These are phyloP conservation scores for Scorias spongiosa DNA, from an alignment of 2,329 filamentous ascomycete species.

Conservation along the genomic window DNA sequence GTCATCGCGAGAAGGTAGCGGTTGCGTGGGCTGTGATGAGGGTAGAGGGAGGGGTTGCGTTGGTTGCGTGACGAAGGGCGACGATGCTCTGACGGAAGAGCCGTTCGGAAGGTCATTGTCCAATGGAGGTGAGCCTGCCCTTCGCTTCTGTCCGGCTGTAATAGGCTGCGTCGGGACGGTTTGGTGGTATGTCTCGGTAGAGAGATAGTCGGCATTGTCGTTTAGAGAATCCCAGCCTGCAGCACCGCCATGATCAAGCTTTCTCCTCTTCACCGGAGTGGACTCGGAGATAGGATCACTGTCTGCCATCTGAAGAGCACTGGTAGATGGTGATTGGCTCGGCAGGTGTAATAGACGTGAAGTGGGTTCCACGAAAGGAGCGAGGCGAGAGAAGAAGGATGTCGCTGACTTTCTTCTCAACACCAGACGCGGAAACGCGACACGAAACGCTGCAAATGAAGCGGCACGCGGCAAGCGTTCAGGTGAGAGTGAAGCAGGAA, in stretches of 20 bases:
- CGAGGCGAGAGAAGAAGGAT: too few species aligned
- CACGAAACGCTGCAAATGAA: background rate
- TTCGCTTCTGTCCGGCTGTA: slow-evolving; percentile 9
- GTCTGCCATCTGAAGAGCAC: slow-evolving; percentile 12
- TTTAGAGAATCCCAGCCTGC: slow-evolving; percentile 22
- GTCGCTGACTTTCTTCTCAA: too few species aligned
- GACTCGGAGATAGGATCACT: slow-evolving; percentile 19
- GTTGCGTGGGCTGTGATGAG: slow-evolving; percentile 46
- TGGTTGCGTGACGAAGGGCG: slow-evolving; percentile 36
- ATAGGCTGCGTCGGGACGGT: slow-evolving; percentile 35
- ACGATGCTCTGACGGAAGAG: slow-evolving; percentile 1
- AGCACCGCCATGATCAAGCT: slow-evolving; percentile 7
- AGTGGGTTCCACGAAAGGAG: too few species aligned
- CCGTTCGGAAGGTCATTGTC: slow-evolving; percentile 1
- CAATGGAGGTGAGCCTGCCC: background rate
- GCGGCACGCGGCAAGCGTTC: too few species aligned
- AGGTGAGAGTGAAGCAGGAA: slow-evolving; percentile 8
- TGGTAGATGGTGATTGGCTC: too few species aligned
- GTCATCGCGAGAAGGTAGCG: slow-evolving; percentile 29
- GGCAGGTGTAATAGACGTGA: too few species aligned
- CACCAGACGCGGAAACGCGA: background rate
- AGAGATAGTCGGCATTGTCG: slow-evolving; percentile 32
- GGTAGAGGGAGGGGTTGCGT: slow-evolving; percentile 38
- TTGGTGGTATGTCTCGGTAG: slow-evolving; percentile 33
- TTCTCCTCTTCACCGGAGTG: slow-evolving; percentile 21